A percentile compares a stretch with the other conserved stretches of the same genome.
Conservation (phyloP, 1,284 basidiomycete species). For the Rhodotorula sp. region DNA sequence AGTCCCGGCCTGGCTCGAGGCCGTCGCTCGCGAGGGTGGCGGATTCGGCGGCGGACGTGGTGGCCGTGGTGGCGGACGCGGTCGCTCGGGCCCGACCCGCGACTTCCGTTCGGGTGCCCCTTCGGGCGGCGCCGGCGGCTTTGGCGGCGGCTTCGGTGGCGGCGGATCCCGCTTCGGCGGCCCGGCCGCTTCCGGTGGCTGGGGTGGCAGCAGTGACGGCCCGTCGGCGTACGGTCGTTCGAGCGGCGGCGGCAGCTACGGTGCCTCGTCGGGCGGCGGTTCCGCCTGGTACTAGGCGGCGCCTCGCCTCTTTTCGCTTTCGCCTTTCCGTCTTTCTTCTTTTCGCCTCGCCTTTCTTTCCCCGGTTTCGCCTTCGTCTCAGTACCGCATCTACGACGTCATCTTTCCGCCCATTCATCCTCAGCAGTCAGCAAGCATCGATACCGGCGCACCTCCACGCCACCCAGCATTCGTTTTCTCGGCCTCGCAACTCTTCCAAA, state of each 20-base stretch:
- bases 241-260: conserved; percentile 24
- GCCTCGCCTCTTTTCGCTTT: not conserved
- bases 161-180: conserved; percentile 15
- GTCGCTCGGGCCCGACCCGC: conserved; percentile 51
- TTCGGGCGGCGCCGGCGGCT: conserved; percentile 43
- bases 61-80: conserved; percentile 57
- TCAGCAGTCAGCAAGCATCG: conserved; percentile 13
- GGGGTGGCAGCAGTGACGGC: conserved; percentile 3
- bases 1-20: conserved; percentile 86
- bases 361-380: not conserved
- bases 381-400: conserved; percentile 8
- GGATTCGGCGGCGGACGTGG: conserved; percentile 61
- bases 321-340: not conserved
- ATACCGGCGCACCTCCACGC: conserved; percentile 5
- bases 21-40: conserved; percentile 74
- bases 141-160: conserved; percentile 13
- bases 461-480: not conserved
- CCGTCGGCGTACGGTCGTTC: conserved; percentile 35
- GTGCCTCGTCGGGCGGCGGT: conserved; percentile 17
- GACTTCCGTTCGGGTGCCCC: conserved; percentile 46
- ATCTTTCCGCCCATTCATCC: not conserved
- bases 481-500: conserved; percentile 1
- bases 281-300: conserved; percentile 28
- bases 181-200: conserved; percentile 14
- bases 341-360: not conserved